Evolutionary conservation across 2,329 filamentous ascomycete genomes (phyloP).

Genomic region (Trichophyton simii): DNA sequence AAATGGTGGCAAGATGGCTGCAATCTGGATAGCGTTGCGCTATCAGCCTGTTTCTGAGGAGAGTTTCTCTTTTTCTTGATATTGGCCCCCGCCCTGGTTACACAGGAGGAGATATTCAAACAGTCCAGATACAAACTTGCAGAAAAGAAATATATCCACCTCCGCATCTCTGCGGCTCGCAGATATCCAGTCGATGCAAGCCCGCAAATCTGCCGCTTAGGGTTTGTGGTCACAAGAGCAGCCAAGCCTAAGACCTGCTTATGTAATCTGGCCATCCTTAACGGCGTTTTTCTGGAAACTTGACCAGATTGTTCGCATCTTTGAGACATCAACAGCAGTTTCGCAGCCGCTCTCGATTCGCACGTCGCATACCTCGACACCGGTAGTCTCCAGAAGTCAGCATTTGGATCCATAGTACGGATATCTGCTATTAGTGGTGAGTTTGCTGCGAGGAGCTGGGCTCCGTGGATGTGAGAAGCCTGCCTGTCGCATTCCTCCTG

Average conservation of each 20-base stretch:
- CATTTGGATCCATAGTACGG: not conserved
- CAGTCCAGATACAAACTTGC: too few relatives aligned
- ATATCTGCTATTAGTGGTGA: not conserved
- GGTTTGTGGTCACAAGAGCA: conserved; percentile 2
- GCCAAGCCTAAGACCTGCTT: not conserved
- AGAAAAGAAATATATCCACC: too few relatives aligned
- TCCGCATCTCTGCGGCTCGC: too few relatives aligned
- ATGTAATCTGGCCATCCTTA: not conserved
- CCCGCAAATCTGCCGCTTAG: not conserved
- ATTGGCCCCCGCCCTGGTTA: not conserved
- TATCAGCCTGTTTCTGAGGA: too few relatives aligned
- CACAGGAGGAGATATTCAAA: too few relatives aligned
- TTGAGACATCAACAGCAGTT: not conserved
- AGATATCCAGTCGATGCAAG: not conserved
- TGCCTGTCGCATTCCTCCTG: not conserved
- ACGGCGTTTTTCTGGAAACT: not conserved
- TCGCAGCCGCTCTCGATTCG: not conserved
- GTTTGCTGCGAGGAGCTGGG: not conserved
- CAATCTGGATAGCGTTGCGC: too few relatives aligned
- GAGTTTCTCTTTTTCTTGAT: not conserved
- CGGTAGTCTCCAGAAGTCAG: not conserved
- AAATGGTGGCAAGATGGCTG: not conserved
- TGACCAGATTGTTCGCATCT: not conserved
- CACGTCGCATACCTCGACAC: not conserved
- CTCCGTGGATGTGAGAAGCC: not conserved